phyloP scores from a whole-genome alignment of 1,284 basidiomycete genomes.

The Salmacisia buchloeana region DNA sequence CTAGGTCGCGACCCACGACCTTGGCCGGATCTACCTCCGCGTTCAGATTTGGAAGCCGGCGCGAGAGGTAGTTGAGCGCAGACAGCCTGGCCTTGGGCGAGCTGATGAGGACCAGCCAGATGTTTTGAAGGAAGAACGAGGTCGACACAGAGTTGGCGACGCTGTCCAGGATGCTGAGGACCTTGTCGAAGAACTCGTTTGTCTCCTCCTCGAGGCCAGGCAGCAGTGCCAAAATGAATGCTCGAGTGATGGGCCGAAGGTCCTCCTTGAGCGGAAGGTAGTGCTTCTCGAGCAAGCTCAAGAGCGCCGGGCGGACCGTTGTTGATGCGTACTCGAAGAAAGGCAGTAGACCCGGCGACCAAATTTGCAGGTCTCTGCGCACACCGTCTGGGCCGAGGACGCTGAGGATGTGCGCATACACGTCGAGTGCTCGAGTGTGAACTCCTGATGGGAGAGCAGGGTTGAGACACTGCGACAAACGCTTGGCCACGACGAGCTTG shows the following conservation, averaged over 20 bases:
- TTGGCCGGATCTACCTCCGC: slow-evolving; percentile 18
- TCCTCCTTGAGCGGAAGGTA: slow-evolving; percentile 78
- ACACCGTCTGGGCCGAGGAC: slow-evolving; percentile 84
- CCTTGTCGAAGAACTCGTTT: slow-evolving; percentile 92
- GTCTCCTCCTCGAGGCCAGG: slow-evolving; percentile 55
- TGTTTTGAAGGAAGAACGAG: slow-evolving; percentile 87
- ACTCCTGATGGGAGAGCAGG: slow-evolving; percentile 94
- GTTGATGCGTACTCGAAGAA: slow-evolving; percentile 98
- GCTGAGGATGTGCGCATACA: slow-evolving; percentile 83
- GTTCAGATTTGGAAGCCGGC: slow-evolving; percentile 61
- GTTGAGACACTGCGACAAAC: slow-evolving; percentile 91
- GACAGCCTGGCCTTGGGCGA: slow-evolving; percentile 79
- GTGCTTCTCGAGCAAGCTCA: slow-evolving; percentile 37
- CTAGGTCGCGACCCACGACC: slow-evolving; percentile 66
- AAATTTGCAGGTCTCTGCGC: slow-evolving; percentile 78
- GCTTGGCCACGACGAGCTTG: slow-evolving; percentile 89
- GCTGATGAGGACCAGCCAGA: slow-evolving; percentile 89
- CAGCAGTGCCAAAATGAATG: slow-evolving; percentile 83
- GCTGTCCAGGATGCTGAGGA: slow-evolving; percentile 72
- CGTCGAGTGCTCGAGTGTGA: slow-evolving; percentile 90
- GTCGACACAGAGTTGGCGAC: slow-evolving; percentile 65
- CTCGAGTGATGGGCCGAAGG: slow-evolving; percentile 83
- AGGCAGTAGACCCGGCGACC: slow-evolving; percentile 93
- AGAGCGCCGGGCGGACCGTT: slow-evolving; percentile 54
- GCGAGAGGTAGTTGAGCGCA: slow-evolving; percentile 77